Conservation (phyloP, 176 grass and related monocot species). For the Rhynchospora pubera region DNA sequence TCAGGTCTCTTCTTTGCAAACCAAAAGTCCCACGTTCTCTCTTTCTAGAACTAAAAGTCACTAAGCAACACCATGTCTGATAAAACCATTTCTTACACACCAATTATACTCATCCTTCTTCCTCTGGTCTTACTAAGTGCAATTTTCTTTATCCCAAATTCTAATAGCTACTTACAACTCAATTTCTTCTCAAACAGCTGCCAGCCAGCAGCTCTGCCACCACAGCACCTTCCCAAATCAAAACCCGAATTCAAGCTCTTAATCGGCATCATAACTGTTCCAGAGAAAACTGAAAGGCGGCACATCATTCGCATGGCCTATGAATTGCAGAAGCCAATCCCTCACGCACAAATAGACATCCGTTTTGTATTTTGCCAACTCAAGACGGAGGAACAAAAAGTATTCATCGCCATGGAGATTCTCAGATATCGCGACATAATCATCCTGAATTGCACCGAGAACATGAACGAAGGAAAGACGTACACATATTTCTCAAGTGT, state of each 20-base stretch:
- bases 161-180: background rate
- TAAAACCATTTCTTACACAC: slow-evolving; percentile 4
- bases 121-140: slow-evolving; percentile 1
- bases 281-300: slow-evolving; percentile 46
- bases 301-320: slow-evolving; percentile 66
- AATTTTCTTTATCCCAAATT: background rate
- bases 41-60: background rate
- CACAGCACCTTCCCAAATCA: background rate
- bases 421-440: slow-evolving; percentile 48
- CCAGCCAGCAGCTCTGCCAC: background rate
- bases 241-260: slow-evolving; percentile 54
- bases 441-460: slow-evolving; percentile 66
- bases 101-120: background rate
- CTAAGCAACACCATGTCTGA: slow-evolving; percentile 15
- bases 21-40: background rate
- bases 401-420: slow-evolving; percentile 55
- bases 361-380: slow-evolving; percentile 59
- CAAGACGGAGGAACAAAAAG: slow-evolving; percentile 51
- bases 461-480: slow-evolving; percentile 66
- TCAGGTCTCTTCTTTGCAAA: background rate
- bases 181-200: background rate
- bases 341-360: slow-evolving; percentile 40
- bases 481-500: slow-evolving; percentile 46
- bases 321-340: slow-evolving; percentile 13
- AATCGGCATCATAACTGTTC: slow-evolving; percentile 48